Base-by-base conservation (phyloP, 345 rosid species). In the Viola odorata region DNA sequence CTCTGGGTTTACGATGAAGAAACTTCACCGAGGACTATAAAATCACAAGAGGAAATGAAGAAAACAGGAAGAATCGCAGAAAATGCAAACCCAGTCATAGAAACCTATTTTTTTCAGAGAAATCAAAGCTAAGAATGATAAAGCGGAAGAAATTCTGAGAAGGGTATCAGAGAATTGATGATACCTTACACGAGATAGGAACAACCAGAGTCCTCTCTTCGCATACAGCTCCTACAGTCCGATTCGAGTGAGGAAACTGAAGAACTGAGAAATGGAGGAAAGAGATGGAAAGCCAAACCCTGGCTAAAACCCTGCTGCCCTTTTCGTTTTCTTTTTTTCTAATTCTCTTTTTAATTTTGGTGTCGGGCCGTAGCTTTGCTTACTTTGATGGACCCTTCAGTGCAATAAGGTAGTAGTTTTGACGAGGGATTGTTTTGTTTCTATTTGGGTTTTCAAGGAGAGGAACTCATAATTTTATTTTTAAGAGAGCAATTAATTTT, bases 281-380 rank as follows among this genome's bases (percentile, higher is more conserved):
- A 6, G 15, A 13, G 16, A 54, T 3, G 42, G 12, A 1, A 13
- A 54, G n/a, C 41, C 41, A 54, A 37, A 54, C 58, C 58, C 57
- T 37, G 57, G 42, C 57, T 54, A 37, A 54, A 54, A 54, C 57
- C 58, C 58, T 54, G 55, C 8, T 1, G 36, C 1, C 55, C 36
- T 17, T 8, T 3, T 17, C 7, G 7, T 52, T 52, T 32, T 38
- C 13, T 52, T 17, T 50, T 23, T 23, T 23, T 23, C 32, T 23
- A 23, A 23, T 23, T n/a, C n/a, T n/a, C n/a, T 23, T 23, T 23
- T 23, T 2, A 23, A 23, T 23, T 23, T 23, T 23, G 32, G 32
- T 23, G 32, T 23, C 32, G 32, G 32, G 32, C 32, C 32, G 32
- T 23, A 23, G 32, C 32, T 23, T 23, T 23, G 32, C 32, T 23